Conservation (phyloP, 805 yeast genomes). For the Teunomyces funiuensis region DNA sequence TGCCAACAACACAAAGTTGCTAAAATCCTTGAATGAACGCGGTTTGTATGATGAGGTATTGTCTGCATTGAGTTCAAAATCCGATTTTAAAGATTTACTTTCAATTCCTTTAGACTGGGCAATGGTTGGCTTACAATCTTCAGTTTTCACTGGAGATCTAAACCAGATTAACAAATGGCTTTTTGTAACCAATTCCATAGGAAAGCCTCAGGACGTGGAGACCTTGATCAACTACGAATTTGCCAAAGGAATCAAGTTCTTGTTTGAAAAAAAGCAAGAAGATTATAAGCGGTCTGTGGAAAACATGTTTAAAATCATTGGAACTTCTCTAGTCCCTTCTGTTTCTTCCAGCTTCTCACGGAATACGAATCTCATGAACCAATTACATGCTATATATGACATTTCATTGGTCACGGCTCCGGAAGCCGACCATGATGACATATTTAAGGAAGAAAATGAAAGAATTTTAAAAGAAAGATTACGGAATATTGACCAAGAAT, state of each 20-base stretch:
- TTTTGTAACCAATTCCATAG: slow-evolving; percentile 45
- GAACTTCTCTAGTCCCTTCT: slow-evolving; percentile 50
- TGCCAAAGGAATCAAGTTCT: slow-evolving; percentile 59
- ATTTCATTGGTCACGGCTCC: slow-evolving; percentile 23
- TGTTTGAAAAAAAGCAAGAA: slow-evolving; percentile 31
- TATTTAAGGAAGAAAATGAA: slow-evolving; percentile 15
- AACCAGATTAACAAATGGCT: slow-evolving; percentile 59
- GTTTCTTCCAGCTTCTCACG: slow-evolving; percentile 38
- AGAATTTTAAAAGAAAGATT: slow-evolving; percentile 27
- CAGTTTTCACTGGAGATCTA: slow-evolving; percentile 63
- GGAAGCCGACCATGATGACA: slow-evolving; percentile 11
- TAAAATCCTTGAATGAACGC: slow-evolving; percentile 73
- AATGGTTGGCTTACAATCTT: slow-evolving; percentile 70
- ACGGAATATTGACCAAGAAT: slow-evolving; percentile 41
- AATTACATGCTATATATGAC: slow-evolving; percentile 38
- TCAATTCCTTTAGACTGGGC: slow-evolving; percentile 56
- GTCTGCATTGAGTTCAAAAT: slow-evolving; percentile 43
- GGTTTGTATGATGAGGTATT: slow-evolving; percentile 71
- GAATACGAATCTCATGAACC: slow-evolving; percentile 36
- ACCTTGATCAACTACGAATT: slow-evolving; percentile 59
- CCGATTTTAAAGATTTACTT: slow-evolving; percentile 18
- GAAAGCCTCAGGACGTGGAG: slow-evolving; percentile 46
- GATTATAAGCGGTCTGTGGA: slow-evolving; percentile 43
- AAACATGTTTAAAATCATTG: slow-evolving; percentile 57
- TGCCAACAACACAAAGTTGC: slow-evolving; percentile 50